Base-by-base conservation (phyloP, 768 basidiomycete species). In the Leccinum obscurum region DNA sequence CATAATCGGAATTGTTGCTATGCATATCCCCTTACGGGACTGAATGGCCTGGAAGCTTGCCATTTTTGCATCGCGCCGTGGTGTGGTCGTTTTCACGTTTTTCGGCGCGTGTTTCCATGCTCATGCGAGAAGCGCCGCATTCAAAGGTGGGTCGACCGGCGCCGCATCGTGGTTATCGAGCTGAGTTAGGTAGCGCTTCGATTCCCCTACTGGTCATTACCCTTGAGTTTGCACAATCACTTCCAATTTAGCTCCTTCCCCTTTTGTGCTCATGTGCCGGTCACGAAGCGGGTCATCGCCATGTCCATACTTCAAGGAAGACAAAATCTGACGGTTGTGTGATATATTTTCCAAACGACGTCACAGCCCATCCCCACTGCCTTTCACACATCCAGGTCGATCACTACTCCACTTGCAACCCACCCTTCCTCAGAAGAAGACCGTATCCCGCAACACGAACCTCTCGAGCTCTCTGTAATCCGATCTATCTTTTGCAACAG, bases 401-500 rank as follows among this genome's bases (percentile, higher is more conserved):
- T 56, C 49, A 20, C 35, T 10, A 48, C 30, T 7, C 22, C 24
- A 44, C 4, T 24, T 35, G 13, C 13, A 58, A 32, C 35, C 34
- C 52, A 55, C 37, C 22, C 35, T 55, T 28, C 46, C 41, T 68
- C 59, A 93, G 72, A 91, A 95, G 71, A 86, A 92, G 44, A 83
- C 76, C 1, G 90, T 90, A 61, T 85, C 77, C 57, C 78, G 77
- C 70, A 83, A 74, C n/a, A 82, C 87, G 67, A 93, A 89, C 63
- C 92, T 77, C 64, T 80, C 79, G 44, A 93, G 76, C 53, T 74
- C 74, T 54, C 88, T 77, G 68, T 92, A 92, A 71, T 92, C 91
- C 32, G 75, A 64, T 63, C 90, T 78, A 65, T 92, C 90, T 69
- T 94, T 93, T 39, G 89, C 90, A 5, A 90, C 82, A 34, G 85